A percentile compares a stretch with the other conserved stretches of the same genome.
phyloP scores from a whole-genome alignment of 2,329 filamentous ascomycete species.

The Eurotiales sp. region DNA sequence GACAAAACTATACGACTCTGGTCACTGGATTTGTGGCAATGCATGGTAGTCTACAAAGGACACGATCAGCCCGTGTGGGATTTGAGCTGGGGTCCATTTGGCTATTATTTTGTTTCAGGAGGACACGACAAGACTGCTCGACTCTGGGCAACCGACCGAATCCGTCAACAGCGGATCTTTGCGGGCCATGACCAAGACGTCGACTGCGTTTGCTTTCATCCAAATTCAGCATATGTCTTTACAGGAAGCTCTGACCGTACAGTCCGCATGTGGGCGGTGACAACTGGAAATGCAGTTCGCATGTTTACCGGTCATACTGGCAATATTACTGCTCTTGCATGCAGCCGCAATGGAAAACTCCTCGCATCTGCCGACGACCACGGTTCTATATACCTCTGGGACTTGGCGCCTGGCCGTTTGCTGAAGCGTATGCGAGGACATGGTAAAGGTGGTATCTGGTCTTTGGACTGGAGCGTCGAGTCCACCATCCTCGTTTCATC shows the following conservation, averaged over 20 bases:
- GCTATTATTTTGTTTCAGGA: slow-evolving; percentile 88
- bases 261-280: slow-evolving; percentile 95
- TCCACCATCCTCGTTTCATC: slow-evolving; percentile 86
- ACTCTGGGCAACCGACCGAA: slow-evolving; percentile 89
- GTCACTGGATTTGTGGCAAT: slow-evolving; percentile 90
- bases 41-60: slow-evolving; percentile 87
- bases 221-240: slow-evolving; percentile 90
- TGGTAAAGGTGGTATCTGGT: slow-evolving; percentile 89
- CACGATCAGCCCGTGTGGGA: slow-evolving; percentile 89
- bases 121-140: slow-evolving; percentile 88
- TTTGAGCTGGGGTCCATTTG: slow-evolving; percentile 83
- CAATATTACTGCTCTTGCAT: slow-evolving; percentile 79
- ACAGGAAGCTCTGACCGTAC: slow-evolving; percentile 91
- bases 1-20: slow-evolving; percentile 88
- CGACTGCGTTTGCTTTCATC: slow-evolving; percentile 90
- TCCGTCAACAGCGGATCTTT: slow-evolving; percentile 80
- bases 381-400: slow-evolving; percentile 92
- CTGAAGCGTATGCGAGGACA: slow-evolving; percentile 94
- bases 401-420: slow-evolving; percentile 76
- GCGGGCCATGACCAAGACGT: slow-evolving; percentile 91
- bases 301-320: slow-evolving; percentile 90
- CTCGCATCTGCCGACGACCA: slow-evolving; percentile 86
- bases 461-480: slow-evolving; percentile 87
- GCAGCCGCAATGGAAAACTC: slow-evolving; percentile 80
- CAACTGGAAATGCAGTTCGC: slow-evolving; percentile 79